Percentiles rank a stretch among this genome's conserved stretches.
Conservation (phyloP, 139 green algal genomes). For the Deuterostichococcus epilithicus region DNA sequence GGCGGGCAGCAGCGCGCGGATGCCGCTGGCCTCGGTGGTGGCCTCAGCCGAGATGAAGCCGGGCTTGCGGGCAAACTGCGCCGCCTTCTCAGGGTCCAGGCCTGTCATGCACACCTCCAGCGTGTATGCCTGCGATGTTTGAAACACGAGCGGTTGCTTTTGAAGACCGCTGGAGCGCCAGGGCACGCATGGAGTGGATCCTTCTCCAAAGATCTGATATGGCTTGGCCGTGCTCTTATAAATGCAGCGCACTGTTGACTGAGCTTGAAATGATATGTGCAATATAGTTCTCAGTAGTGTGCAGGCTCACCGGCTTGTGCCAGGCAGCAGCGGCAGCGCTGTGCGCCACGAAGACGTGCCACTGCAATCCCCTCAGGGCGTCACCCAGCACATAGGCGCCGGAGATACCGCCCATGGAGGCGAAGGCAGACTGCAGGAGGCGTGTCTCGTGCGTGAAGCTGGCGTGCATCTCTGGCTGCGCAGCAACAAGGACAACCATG, state of each 20-base stretch:
- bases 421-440: slow-evolving; percentile 49
- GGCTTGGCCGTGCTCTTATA: too few species aligned
- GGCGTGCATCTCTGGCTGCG: slow-evolving; percentile 17
- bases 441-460: slow-evolving; percentile 15
- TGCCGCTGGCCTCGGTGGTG: slow-evolving; percentile 57
- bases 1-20: slow-evolving; percentile 67
- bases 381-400: slow-evolving; percentile 85
- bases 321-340: not conserved
- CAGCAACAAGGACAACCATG: not conserved
- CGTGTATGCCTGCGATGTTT: slow-evolving; percentile 52
- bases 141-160: not conserved
- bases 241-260: too few species aligned
- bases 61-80: slow-evolving; percentile 72
- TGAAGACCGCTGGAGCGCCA: too few species aligned
- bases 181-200: too few species aligned
- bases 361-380: slow-evolving; percentile 74
- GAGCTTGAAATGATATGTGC: too few species aligned
- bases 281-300: too few species aligned
- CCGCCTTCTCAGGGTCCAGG: slow-evolving; percentile 54
- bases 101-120: slow-evolving; percentile 97
- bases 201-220: too few species aligned
- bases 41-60: slow-evolving; percentile 55
- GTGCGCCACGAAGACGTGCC: slow-evolving; percentile 88
- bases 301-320: slow-evolving; percentile 1
- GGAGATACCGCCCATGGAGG: slow-evolving; percentile 54